Percentiles rank a stretch among this genome's conserved stretches.
phyloP scores from a whole-genome alignment of 169 alveolate genomes.

The Plasmodium inui region DNA sequence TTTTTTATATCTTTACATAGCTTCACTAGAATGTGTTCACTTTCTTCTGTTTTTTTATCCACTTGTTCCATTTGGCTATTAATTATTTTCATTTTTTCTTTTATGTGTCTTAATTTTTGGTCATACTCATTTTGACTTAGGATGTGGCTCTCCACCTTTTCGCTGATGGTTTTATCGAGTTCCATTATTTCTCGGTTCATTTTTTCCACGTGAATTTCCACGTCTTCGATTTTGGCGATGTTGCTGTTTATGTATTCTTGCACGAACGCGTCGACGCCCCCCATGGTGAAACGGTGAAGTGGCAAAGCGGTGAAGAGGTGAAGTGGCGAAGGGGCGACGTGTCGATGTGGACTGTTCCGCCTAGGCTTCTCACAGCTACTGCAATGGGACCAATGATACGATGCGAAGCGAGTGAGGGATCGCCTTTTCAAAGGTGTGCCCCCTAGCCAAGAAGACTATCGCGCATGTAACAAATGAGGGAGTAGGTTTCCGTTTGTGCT shows the following conservation, averaged over 20 bases:
- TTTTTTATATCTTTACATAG: conserved; percentile 68
- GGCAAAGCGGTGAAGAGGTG: background rate
- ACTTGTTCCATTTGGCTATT: conserved; percentile 21
- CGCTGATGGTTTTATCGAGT: conserved; percentile 13
- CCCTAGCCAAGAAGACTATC: background rate
- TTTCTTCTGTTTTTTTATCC: conserved; percentile 63
- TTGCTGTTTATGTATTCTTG: conserved; percentile 39
- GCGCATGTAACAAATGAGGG: background rate
- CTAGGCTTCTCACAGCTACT: too few relatives aligned
- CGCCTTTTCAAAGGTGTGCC: background rate
- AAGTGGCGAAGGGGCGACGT: background rate
- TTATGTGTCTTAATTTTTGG: conserved; percentile 9
- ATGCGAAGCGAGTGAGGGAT: background rate
- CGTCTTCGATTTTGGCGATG: conserved; percentile 32
- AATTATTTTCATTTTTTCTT: conserved; percentile 56
- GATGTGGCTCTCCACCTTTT: conserved; percentile 34
- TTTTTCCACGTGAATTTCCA: conserved; percentile 27
- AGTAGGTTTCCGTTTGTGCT: background rate
- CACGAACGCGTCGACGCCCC: conserved; percentile 10
- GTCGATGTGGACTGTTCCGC: too few relatives aligned
- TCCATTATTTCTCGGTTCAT: conserved; percentile 32
- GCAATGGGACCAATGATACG: too few relatives aligned
- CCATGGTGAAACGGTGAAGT: background rate
- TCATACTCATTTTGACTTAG: conserved; percentile 45
- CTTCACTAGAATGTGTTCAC: conserved; percentile 34